phyloP scores from a whole-genome alignment of 116 monocot species.

The Papilionanthe hybrid region DNA sequence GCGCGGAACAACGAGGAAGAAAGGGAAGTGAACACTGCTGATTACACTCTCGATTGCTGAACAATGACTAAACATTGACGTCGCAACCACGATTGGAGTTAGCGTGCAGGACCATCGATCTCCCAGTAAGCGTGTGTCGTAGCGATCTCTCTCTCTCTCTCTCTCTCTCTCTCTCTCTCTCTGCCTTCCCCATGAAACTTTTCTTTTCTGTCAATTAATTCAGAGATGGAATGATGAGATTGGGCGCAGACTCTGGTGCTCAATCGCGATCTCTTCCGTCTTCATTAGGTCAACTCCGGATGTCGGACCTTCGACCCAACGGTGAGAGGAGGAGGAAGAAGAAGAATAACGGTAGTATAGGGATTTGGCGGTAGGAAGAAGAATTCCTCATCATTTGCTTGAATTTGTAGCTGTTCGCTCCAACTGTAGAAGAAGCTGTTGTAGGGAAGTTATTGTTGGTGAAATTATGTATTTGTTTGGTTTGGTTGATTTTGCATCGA shows the following conservation, averaged over 20 bases:
- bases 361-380: no score
- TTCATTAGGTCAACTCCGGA: not conserved
- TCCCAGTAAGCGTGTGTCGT: not conserved
- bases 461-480: no score
- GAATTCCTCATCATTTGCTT: no score
- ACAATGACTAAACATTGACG: not conserved
- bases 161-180: not conserved
- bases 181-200: not conserved
- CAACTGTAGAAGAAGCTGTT: no score
- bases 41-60: not conserved
- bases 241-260: not conserved
- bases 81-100: not conserved
- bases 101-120: not conserved
- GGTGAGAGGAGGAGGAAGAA: no score
- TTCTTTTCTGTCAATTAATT: not conserved
- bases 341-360: no score
- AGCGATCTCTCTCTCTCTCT: not conserved
- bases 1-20: conserved; percentile 1
- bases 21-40: not conserved
- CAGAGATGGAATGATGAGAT: conserved; percentile 4
- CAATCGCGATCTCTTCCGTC: not conserved
- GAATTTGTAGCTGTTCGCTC: no score
- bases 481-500: no score
- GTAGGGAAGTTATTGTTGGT: no score
- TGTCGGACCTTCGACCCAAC: no score